Conservation (phyloP, 2,329 filamentous ascomycete genomes). For the Colletotrichum simmondsii region DNA sequence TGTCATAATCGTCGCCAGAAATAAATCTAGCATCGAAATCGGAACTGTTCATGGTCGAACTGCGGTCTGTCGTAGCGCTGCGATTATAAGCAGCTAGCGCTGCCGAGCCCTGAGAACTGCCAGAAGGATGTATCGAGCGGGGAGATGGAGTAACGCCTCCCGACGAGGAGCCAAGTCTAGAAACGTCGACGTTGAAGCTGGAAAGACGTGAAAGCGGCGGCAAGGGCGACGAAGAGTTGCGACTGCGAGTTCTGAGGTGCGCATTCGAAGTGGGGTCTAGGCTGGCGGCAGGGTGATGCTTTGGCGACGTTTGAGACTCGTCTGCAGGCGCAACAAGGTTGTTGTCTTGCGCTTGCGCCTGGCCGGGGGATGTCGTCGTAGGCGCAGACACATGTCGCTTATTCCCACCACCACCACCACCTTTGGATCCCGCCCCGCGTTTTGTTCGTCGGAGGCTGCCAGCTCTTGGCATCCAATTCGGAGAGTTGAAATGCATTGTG, state of each 20-base stretch:
- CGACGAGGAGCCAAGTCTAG: constrained; percentile 55
- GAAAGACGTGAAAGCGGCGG: constrained; percentile 65
- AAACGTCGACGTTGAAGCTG: constrained; percentile 65
- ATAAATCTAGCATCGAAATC: constrained; percentile 74
- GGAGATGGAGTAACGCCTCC: constrained; percentile 49
- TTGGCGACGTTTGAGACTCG: constrained; percentile 38
- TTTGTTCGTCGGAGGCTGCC: constrained; percentile 68
- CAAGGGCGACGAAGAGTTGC: constrained; percentile 65
- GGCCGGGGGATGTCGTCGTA: constrained; percentile 45
- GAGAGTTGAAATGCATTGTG: constrained; percentile 69
- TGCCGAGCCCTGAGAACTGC: constrained; percentile 53
- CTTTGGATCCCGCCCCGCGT: constrained; percentile 55
- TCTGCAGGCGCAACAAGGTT: constrained; percentile 30
- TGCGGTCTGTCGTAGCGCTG: constrained; percentile 57
- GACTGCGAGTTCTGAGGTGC: constrained; percentile 47
- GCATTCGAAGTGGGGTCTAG: constrained; percentile 41
- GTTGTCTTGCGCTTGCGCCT: constrained; percentile 39
- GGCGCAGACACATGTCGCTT: constrained; percentile 67
- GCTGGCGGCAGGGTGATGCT: constrained; percentile 42
- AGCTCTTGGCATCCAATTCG: constrained; percentile 66
- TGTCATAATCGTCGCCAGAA: constrained; percentile 81
- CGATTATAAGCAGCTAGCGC: constrained; percentile 54
- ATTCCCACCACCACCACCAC: constrained; percentile 50
- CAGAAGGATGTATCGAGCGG: constrained; percentile 55
- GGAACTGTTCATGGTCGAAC: constrained; percentile 75